Evolutionary conservation across 768 basidiomycete species (phyloP), one percentile per base, ranked within the genome.

Genomic region (Gymnopilus junonius): DNA sequence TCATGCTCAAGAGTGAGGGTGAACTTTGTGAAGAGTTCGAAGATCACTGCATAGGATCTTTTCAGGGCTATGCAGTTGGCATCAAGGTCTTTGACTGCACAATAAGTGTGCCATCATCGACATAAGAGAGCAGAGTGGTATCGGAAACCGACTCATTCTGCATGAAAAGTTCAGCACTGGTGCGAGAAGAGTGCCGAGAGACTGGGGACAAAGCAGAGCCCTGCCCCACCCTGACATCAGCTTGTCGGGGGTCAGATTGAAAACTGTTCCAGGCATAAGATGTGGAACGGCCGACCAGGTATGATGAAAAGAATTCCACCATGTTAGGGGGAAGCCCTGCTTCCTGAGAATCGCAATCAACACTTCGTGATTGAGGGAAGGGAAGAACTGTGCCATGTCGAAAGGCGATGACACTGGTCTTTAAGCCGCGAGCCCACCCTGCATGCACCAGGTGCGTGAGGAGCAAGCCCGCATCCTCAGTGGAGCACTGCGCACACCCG

Each of bases 381-480:
- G 58, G 20, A 64, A 64, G 59, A 64, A 64, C 34, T 64, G 63
- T 6, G 58, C 43, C 15, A 64, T n/a, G 32, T 58, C 48, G 29
- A 63, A 57, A 14, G n/a, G 62, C 27, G 23, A 63, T 25, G 7
- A 63, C 43, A 20, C 46, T 51, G 15, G 62, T 63, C n/a, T 55
- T 55, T 2, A 55, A 8, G 8, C 40, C 40, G 3, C 20, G 17
- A 4, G 27, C n/a, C 51, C 51, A 42, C 12, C 40, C 40, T 1
- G 63, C 37, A 11, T 55, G 57, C 11, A 70, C 62, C 1, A 67
- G 31, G 57, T 72, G 69, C 1, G 64, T 69, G 1, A 71, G 59
- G 46, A 57, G 61, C 6, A 69, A 35, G 0, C 71, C 66, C 20
- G 67, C 61, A 32, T 72, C 67, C 34, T 67, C 56, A 39, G 71